These are phyloP conservation scores for Aphanomyces astaci DNA, from an alignment of 352 stramenopile species.

Conservation along the genomic window DNA sequence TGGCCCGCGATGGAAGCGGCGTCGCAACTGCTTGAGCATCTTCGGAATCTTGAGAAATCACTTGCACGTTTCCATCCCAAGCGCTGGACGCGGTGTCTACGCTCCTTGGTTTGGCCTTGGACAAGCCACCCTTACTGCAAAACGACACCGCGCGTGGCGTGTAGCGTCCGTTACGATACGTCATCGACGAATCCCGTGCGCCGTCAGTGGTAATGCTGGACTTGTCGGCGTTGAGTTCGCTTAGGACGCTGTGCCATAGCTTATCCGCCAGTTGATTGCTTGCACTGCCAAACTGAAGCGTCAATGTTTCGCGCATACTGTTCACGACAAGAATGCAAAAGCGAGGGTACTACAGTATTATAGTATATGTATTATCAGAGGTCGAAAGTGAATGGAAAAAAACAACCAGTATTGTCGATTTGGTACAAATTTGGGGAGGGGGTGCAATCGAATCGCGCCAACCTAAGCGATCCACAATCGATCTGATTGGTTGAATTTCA, in stretches of 20 bases:
- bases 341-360: too few relatives aligned
- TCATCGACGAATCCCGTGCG: not conserved
- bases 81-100: not conserved
- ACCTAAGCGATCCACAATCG: too few relatives aligned
- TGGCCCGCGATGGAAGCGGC: not conserved
- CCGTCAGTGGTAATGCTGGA: not conserved
- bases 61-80: conserved; percentile 4
- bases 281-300: conserved; percentile 7
- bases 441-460: too few relatives aligned
- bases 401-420: too few relatives aligned
- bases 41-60: conserved; percentile 1
- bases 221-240: not conserved
- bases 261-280: conserved; percentile 1
- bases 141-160: not conserved
- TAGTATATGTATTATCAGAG: too few relatives aligned
- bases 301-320: conserved; percentile 7
- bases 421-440: too few relatives aligned
- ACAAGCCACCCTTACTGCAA: not conserved
- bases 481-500: too few relatives aligned
- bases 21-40: not conserved
- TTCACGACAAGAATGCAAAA: not conserved
- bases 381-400: too few relatives aligned
- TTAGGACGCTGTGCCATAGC: not conserved
- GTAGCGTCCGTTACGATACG: not conserved
- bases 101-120: not conserved